Evolutionary conservation across 2,329 filamentous ascomycete genomes (phyloP), one percentile per base, ranked within the genome.

Genomic region (Basipetospora chlamydospora): DNA sequence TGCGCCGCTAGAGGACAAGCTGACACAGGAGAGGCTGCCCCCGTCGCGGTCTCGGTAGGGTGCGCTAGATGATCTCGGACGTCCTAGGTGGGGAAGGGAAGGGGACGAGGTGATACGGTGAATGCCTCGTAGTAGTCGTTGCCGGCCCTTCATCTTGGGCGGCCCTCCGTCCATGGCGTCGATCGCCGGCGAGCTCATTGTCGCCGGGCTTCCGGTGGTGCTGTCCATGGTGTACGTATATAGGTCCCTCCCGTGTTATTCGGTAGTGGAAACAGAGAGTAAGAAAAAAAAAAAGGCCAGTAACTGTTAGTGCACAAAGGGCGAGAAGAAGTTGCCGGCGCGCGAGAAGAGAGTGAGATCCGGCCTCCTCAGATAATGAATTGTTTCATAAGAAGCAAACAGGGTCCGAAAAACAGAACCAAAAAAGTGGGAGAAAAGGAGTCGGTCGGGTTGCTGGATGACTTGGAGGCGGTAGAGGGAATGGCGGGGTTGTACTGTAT

Each of bases 81-180:
- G 72, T 39, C 74, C 69, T 37, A 76, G 56, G 40, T 71, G 70
- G 28, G 70, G 64, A 35, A 93, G 60, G 12, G 80, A 82, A 1
- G 81, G 77, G 6, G 79, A 84, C 0, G 85, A 93, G 9, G 82
- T 78, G 49, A 92, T 88, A 40, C 83, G 77, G 43, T 88, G 79
- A 33, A 93, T 67, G 22, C 77, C 74, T 43, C 77, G 75, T 13
- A 92, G 62, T 23, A 93, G 57, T 41, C 77, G 73, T 47, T 77
- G 73, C 32, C 80, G 73, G 37, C 11, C 26, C 28, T 37, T 37
- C 35, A 30, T 37, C 26, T 31, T 37, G 13, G 35, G 13, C 8
- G 28, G n/a, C 13, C 26, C 26, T 4, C 16, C 35, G 15, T 20
- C 28, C 10, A 13, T 21, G 5, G 21, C 18, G 18, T 18, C 26